Evolutionary conservation across 1,139 yeast species (phyloP), one percentile per base, ranked within the genome.

Genomic region (Torulaspora pretoriensis): DNA sequence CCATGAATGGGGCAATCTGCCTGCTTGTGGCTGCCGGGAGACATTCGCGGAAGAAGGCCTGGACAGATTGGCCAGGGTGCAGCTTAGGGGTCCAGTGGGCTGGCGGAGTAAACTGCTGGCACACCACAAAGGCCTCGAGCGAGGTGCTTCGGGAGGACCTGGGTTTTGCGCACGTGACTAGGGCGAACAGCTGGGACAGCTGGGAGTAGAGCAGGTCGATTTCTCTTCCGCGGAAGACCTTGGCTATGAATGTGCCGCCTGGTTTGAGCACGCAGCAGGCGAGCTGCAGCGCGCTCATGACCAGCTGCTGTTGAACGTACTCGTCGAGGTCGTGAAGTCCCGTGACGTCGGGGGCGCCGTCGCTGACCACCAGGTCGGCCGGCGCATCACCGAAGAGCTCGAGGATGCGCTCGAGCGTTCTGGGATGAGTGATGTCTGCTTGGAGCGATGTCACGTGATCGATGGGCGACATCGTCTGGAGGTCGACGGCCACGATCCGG

Each of bases 321-420:
- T 92, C 98, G 65, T 92, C 98, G 50, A 92, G 71, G 66, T 94
- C 98, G 63, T 94, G 98, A 43, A 92, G 68, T 1, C 98, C 98
- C 0, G 98, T 94, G 22, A 92, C 98, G 68, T 92, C 98, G 1
- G 98, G 98, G 0, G 98, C 98, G 42, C 98, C 98, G 65, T 92
- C 98, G 53, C 95, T 84, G 57, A 96, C 87, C 1, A 92, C 96
- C 61, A 92, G 84, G 64, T 92, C 98, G 0, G 97, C 97, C 42
- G 85, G 81, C 56, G 86, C 87, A 35, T 96, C 96, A 28, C 87
- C 94, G 69, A 92, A 92, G 29, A 83, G 75, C 32, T 81, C 84
- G 54, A 86, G 69, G 37, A 92, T 92, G 57, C 74, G 75, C 40
- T 76, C 75, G 44, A 92, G 71, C 0, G 98, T 92, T 60, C 80